Evolutionary conservation across 2,329 filamentous ascomycete genomes (phyloP).

Genomic region (Chaetomiaceae sp.): DNA sequence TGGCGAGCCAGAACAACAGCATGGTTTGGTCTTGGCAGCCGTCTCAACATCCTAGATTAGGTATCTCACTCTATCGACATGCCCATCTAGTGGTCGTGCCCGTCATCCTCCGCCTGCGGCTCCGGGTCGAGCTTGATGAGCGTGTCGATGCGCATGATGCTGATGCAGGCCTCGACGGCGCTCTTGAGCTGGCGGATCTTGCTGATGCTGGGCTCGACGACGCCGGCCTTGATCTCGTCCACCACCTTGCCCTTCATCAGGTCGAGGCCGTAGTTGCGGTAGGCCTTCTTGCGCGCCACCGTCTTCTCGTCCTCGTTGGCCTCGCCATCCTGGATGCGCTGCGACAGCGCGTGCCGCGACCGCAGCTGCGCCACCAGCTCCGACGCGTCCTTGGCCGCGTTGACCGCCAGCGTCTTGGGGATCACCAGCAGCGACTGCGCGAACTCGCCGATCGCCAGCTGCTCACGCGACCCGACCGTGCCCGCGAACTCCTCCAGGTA

Average conservation of each 20-base stretch:
- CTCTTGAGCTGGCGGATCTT: constrained; percentile 98
- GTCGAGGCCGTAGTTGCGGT: constrained; percentile 97
- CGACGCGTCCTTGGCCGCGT: constrained; percentile 92
- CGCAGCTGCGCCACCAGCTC: constrained; percentile 94
- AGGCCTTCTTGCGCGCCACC: constrained; percentile 88
- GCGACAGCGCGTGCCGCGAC: constrained; percentile 86
- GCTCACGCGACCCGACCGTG: constrained; percentile 92
- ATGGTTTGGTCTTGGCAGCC: not conserved
- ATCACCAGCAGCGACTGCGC: constrained; percentile 90
- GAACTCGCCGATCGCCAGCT: constrained; percentile 96
- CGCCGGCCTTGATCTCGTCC: constrained; percentile 89
- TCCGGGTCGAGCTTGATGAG: constrained; percentile 97
- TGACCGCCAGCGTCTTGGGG: constrained; percentile 93
- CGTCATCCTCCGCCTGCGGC: constrained; percentile 69
- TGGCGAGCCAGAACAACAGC: too few relatives aligned
- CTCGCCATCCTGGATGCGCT: constrained; percentile 83
- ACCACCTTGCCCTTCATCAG: constrained; percentile 82
- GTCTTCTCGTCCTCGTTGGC: constrained; percentile 81
- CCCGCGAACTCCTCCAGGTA: constrained; percentile 98
- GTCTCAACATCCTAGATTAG: too few relatives aligned
- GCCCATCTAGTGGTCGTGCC: constrained; percentile 66
- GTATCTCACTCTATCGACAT: not conserved
- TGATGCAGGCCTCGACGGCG: constrained; percentile 95
- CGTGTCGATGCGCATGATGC: constrained; percentile 98
- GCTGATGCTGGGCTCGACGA: constrained; percentile 95